Base-by-base conservation (phyloP, 2,329 filamentous ascomycete species). In the Alternaria sp. region DNA sequence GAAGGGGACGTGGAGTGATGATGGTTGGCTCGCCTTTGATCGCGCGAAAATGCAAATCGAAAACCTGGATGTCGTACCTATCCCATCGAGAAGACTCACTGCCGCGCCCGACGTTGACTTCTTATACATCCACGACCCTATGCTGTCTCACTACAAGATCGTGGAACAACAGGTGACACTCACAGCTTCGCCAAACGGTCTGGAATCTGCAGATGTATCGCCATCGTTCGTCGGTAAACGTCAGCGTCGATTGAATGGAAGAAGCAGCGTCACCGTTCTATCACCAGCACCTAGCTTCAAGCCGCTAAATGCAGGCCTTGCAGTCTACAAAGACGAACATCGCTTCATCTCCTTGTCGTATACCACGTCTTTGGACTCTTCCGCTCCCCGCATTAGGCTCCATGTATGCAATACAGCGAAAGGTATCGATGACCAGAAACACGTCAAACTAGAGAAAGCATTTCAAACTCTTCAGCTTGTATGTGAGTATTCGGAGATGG, bases 301-400 rank as follows among this genome's bases (percentile, higher is more conserved):
- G 9, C 9, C 38, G 4, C 3, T 30, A 11, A 51, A 12, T 1
- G 54, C 60, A 30, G 65, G 66, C 14, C 14, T 67, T 5, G 59
- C 55, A 2, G 40, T 67, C 5, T 70, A 63, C 58, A 68, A 68
- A 57, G 66, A 70, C 40, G 66, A 70, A 34, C 58, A 67, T 28
- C 64, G 65, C n/a, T 67, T 62, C 40, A 18, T 68, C 11, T 56
- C 54, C 0, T 51, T 69, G n/a, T 63, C 41, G 1, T 46, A 52
- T n/a, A 22, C 48, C 28, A 14, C 34, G 9, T 48, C 48, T 5
- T 18, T 27, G 2, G 18, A 14, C 3, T 25, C 25, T 2, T 18
- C 46, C 4, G 2, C 63, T 16, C 43, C 30, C 4, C 11, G 14
- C 3, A 4, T 27, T 9, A 22, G 3, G 1, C 46, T 68, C 27